A percentile compares a stretch with the other conserved stretches of the same genome.
phyloP scores from a whole-genome alignment of 1,284 basidiomycete species.

The Rhodotorula glutinis region DNA sequence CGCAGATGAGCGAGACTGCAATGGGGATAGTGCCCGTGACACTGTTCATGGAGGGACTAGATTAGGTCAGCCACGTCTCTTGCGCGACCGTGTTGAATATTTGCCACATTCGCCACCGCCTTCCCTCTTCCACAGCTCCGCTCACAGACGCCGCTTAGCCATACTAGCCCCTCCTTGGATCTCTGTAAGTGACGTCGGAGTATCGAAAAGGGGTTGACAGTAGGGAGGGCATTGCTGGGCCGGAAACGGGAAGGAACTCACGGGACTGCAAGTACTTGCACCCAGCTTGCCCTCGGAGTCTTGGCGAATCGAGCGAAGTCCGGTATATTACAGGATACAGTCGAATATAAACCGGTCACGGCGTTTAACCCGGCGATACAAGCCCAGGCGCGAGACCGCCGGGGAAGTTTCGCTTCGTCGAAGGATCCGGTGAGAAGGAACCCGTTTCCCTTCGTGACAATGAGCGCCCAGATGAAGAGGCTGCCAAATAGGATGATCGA shows the following conservation, averaged over 20 bases:
- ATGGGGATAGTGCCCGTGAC: constrained; percentile 62
- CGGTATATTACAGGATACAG: constrained; percentile 41
- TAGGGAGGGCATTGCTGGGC: too few species aligned
- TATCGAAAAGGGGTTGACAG: too few species aligned
- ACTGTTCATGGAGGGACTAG: not conserved
- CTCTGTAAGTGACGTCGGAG: too few species aligned
- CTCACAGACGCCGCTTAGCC: too few species aligned
- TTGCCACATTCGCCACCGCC: too few species aligned
- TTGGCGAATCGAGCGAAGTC: constrained; percentile 50
- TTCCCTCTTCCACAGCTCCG: too few species aligned
- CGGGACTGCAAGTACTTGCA: constrained; percentile 61
- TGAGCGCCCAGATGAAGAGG: constrained; percentile 17
- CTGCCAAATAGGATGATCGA: constrained; percentile 54
- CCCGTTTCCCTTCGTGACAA: constrained; percentile 53
- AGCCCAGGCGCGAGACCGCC: constrained; percentile 58
- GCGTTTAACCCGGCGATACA: constrained; percentile 68
- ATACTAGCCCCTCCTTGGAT: too few species aligned
- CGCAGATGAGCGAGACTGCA: constrained; percentile 60
- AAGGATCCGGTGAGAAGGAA: constrained; percentile 31
- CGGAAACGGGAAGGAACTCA: constrained; percentile 53
- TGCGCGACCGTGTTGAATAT: too few species aligned
- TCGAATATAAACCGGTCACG: constrained; percentile 63
- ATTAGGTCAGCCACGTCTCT: not conserved
- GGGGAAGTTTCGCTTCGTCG: constrained; percentile 33
- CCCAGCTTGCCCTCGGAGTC: constrained; percentile 49